Evolutionary conservation across 2,329 filamentous ascomycete genomes (phyloP), one percentile per base, ranked within the genome.

Genomic region (Calonectria pauciramosa): DNA sequence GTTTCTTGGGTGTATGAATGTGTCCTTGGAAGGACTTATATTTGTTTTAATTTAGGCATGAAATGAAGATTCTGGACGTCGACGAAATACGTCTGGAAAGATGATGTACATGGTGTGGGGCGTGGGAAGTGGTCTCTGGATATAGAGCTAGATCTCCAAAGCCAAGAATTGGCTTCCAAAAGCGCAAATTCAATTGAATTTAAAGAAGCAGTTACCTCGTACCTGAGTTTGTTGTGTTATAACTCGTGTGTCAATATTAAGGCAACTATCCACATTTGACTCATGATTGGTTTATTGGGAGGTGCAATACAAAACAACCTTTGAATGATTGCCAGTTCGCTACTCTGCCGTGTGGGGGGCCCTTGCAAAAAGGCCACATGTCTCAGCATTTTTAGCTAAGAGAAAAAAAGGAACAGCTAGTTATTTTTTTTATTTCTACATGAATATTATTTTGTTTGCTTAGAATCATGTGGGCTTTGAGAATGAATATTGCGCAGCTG

Each of bases 21-120:
- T 68, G 77, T 80, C 74, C 79, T 80, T 77, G 78, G 75, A 56
- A 71, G 77, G 75, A 73, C 75, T 78, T 80, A 80, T 76, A 80
- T 75, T 74, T 80, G 80, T 82, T 83, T 83, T 80, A 83, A 82
- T 82, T 78, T 52, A 16, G 78, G 79, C 76, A 83, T 82, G 79
- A 82, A 78, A 78, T 81, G 76, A 79, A 75, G 71, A 77, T 76
- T 76, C 23, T 79, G 75, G 79, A 80, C 72, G 78, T 76, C 75
- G 78, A 81, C 73, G 80, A 79, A 78, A 76, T 68, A 77, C 73
- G 75, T 71, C 69, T 74, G 75, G 75, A 70, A 69, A 73, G 60
- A 77, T 66, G 54, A 68, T 73, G 70, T 71, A 73, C 71, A 70
- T 73, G 75, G 76, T 73, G 77, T 75, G 77, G 79, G 65, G 49